Evolutionary conservation across 2,329 filamentous ascomycete genomes (phyloP), one percentile per base, ranked within the genome.

Genomic region (Coniochaeta prunicola): DNA sequence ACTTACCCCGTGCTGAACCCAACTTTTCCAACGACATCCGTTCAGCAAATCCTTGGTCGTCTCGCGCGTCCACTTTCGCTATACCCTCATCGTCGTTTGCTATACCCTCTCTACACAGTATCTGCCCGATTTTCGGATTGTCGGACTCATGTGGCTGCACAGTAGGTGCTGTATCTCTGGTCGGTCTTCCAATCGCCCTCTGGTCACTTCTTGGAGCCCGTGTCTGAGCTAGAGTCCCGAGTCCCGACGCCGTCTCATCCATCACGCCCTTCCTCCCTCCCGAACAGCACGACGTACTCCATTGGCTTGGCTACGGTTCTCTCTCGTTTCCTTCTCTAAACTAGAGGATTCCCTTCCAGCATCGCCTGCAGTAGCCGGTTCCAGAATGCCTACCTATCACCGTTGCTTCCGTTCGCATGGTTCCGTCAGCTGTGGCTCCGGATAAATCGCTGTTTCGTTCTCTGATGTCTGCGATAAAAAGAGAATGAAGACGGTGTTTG

Each of bases 21-120:
- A 66, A 68, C 66, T 65, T 64, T 62, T 64, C 45, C 67, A 69
- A 72, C 70, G 69, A 71, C 70, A 71, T 67, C 58, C 65, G 59
- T 59, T 63, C 45, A 50, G 30, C 45, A 17, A 50, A 50, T 28
- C 45, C 45, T 50, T 30, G 58, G 61, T 53, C 58, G 57, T 61
- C 59, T 57, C 60, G 45, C 45, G 36, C 10, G 5, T 40, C n/a
- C 15, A 13, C 10, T 45, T 24, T 45, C 12, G 53, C 57, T 61
- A 62, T 61, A 59, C 56, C 59, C 58, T 62, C 58, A 26, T 21
- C 6, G 28, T 53, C 28, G 2, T 54, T 31, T 34, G 24, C 24
- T 54, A 54, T 54, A 54, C 50, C 50, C 50, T 54, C 28, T 55
- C 53, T 19, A n/a, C n/a, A n/a, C n/a, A n/a, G n/a, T n/a, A n/a